phyloP scores from a whole-genome alignment of 768 basidiomycete species.

The Podaxis sp. region DNA sequence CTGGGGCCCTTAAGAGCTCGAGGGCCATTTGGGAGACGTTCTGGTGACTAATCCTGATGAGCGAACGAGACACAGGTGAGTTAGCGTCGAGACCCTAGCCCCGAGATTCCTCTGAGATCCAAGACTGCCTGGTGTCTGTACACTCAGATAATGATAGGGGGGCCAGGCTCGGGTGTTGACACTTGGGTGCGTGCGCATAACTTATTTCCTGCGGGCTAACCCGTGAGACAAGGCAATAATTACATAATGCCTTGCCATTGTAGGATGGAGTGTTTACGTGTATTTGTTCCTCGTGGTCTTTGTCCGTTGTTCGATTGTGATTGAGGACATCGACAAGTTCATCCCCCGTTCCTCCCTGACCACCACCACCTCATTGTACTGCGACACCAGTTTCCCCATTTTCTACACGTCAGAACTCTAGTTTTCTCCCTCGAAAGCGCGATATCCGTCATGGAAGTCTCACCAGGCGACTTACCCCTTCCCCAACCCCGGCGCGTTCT shows the following conservation, averaged over 20 bases:
- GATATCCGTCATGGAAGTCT: slow-evolving; percentile 9
- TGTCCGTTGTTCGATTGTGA: slow-evolving; percentile 12
- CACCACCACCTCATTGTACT: slow-evolving; percentile 1
- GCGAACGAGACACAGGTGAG: too few species aligned
- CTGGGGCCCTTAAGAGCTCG: too few species aligned
- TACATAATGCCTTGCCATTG: not conserved
- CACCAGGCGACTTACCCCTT: slow-evolving; percentile 16
- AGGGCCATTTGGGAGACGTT: too few species aligned
- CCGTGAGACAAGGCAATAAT: not conserved
- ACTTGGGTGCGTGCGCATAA: too few species aligned
- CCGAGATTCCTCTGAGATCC: too few species aligned
- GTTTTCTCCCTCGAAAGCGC: not conserved
- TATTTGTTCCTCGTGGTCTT: slow-evolving; percentile 10
- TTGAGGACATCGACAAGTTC: not conserved
- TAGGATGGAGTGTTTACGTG: not conserved
- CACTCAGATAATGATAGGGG: too few species aligned
- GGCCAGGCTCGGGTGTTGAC: too few species aligned
- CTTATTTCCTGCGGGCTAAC: too few species aligned
- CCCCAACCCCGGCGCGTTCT: slow-evolving; percentile 38
- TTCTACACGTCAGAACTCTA: not conserved
- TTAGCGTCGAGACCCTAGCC: too few species aligned
- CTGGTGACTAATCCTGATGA: too few species aligned
- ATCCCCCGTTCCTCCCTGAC: not conserved
- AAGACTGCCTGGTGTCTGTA: too few species aligned
- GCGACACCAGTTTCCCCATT: not conserved